Evolutionary conservation across 2,329 filamentous ascomycete genomes (phyloP).

Genomic region (Ascochyta pisi): DNA sequence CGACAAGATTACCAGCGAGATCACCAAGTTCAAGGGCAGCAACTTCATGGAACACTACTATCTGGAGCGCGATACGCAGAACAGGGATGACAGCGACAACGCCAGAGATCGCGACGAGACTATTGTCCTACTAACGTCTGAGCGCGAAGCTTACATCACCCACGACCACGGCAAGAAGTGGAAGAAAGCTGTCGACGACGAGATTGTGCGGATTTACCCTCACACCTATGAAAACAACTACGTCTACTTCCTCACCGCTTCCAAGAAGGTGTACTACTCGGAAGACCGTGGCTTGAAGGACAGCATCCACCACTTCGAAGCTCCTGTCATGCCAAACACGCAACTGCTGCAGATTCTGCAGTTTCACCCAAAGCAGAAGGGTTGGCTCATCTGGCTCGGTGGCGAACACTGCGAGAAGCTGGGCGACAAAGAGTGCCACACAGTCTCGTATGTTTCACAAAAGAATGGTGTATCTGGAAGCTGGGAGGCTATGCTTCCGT

Average conservation of each 20-base stretch:
- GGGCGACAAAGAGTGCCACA: constrained; percentile 66
- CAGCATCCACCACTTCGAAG: constrained; percentile 75
- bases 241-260: constrained; percentile 81
- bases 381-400: constrained; percentile 94
- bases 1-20: constrained; percentile 69
- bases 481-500: constrained; percentile 78
- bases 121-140: constrained; percentile 65
- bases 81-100: constrained; percentile 81
- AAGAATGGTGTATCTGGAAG: constrained; percentile 71
- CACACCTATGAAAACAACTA: constrained; percentile 83
- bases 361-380: constrained; percentile 80
- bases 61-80: constrained; percentile 70
- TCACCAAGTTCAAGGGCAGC: constrained; percentile 68
- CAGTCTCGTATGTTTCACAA: constrained; percentile 75
- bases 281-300: constrained; percentile 71
- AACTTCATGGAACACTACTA: constrained; percentile 70
- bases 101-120: constrained; percentile 71
- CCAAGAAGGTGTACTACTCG: constrained; percentile 77
- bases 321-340: constrained; percentile 66
- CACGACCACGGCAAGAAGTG: constrained; percentile 90
- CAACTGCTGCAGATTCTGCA: constrained; percentile 63
- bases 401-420: constrained; percentile 68
- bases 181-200: constrained; percentile 74
- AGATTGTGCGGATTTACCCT: constrained; percentile 74
- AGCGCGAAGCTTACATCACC: constrained; percentile 73